Percentiles rank a stretch among this genome's conserved stretches.
These are phyloP conservation scores for Beauveria scarabaeidicola DNA, from an alignment of 2,329 filamentous ascomycete species.

Conservation along the genomic window DNA sequence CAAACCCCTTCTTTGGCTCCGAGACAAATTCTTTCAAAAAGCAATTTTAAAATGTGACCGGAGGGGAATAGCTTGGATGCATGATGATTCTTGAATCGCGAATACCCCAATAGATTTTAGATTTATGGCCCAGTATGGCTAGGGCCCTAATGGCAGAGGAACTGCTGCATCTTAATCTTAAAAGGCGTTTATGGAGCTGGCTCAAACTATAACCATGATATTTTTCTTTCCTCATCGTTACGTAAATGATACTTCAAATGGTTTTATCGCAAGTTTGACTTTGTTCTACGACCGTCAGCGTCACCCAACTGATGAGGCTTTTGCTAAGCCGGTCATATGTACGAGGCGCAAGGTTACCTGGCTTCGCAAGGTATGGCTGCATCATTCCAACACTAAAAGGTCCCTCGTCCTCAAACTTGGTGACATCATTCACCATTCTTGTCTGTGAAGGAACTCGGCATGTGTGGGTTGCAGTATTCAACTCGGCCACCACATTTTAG, in stretches of 20 bases:
- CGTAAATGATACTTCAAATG: background rate
- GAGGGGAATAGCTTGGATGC: too few relatives aligned
- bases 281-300: too few relatives aligned
- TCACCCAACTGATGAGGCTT: too few relatives aligned
- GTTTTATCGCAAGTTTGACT: too few relatives aligned
- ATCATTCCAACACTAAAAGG: background rate
- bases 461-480: background rate
- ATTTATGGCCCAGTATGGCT: background rate
- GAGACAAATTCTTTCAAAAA: slow-evolving; percentile 28
- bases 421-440: too few relatives aligned
- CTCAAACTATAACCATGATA: background rate
- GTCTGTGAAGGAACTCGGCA: background rate
- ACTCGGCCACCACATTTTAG: background rate
- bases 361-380: background rate
- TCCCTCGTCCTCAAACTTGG: background rate
- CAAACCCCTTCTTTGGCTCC: slow-evolving; percentile 36
- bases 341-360: background rate
- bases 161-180: background rate
- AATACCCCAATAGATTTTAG: background rate
- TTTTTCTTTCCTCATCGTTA: background rate
- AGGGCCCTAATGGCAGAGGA: background rate
- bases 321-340: background rate
- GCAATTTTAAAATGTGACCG: slow-evolving; percentile 10
- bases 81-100: background rate
- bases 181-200: background rate